Evolutionary conservation across 2,329 filamentous ascomycete genomes (phyloP).

Genomic region (Periglandula ipomoeae): DNA sequence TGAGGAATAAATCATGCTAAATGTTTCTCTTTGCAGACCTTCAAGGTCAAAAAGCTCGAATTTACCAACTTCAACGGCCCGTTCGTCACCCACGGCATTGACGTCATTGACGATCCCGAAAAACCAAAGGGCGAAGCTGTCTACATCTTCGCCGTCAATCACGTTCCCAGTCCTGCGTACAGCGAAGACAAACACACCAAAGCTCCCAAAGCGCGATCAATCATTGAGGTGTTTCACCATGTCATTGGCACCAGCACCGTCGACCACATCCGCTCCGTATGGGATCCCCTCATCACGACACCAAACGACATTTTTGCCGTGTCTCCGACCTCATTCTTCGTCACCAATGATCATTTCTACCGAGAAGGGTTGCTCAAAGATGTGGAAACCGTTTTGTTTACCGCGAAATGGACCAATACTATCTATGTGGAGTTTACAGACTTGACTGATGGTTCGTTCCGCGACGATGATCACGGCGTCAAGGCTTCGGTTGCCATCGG

Average conservation of each 20-base stretch:
- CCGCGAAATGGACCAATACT: conserved; percentile 38
- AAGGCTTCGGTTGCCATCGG: conserved; percentile 33
- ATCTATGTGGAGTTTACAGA: conserved; percentile 32
- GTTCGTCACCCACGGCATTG: conserved; percentile 52
- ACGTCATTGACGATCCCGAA: conserved; percentile 42
- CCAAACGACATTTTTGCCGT: conserved; percentile 49
- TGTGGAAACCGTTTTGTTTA: conserved; percentile 35
- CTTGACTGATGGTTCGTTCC: conserved; percentile 10
- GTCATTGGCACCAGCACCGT: conserved; percentile 30
- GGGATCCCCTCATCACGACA: conserved; percentile 42
- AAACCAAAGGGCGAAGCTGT: conserved; percentile 28
- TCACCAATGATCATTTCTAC: conserved; percentile 53
- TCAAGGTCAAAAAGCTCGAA: conserved; percentile 29
- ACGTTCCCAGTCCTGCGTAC: conserved; percentile 39
- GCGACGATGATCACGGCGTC: conserved; percentile 25
- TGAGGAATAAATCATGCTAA: background rate
- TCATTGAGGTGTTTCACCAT: conserved; percentile 50
- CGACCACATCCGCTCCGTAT: conserved; percentile 42
- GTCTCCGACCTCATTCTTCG: conserved; percentile 39
- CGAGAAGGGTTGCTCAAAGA: conserved; percentile 35
- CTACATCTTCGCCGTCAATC: conserved; percentile 54
- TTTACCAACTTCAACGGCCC: conserved; percentile 42
- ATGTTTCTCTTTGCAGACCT: conserved; percentile 10
- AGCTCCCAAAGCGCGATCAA: conserved; percentile 35
- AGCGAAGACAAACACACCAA: conserved; percentile 14